Conservation (phyloP, 2,329 filamentous ascomycete genomes). For the Ustulina deusta region DNA sequence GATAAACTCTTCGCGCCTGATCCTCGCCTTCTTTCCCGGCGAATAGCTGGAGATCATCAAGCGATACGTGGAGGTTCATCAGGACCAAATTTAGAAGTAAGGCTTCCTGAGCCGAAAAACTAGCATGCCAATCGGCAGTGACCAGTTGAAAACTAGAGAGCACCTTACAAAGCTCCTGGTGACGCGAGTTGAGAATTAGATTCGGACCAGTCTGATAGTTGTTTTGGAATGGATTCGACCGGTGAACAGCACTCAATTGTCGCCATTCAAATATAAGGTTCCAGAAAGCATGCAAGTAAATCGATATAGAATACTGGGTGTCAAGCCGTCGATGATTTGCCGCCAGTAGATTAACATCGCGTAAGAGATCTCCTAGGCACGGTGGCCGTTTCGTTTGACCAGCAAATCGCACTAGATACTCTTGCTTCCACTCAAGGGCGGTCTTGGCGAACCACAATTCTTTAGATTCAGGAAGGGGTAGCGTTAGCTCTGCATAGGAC, state of each 20-base stretch:
- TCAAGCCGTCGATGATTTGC: slow-evolving; percentile 65
- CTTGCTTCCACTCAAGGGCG: slow-evolving; percentile 72
- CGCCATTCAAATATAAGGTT: slow-evolving; percentile 74
- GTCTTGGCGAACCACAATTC: slow-evolving; percentile 74
- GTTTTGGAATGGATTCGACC: slow-evolving; percentile 61
- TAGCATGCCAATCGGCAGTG: slow-evolving; percentile 58
- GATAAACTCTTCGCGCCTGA: slow-evolving; percentile 70
- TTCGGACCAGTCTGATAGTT: slow-evolving; percentile 56
- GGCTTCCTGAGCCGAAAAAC: slow-evolving; percentile 59
- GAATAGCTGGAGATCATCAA: slow-evolving; percentile 75
- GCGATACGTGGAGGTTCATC: slow-evolving; percentile 72
- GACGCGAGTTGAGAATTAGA: slow-evolving; percentile 65
- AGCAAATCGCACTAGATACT: slow-evolving; percentile 61
- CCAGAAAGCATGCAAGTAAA: slow-evolving; percentile 75
- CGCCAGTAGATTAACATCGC: slow-evolving; percentile 65
- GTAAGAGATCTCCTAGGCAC: slow-evolving; percentile 67
- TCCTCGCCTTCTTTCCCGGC: slow-evolving; percentile 75
- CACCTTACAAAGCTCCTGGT: slow-evolving; percentile 71
- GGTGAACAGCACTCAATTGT: slow-evolving; percentile 65
- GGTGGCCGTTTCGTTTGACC: slow-evolving; percentile 59
- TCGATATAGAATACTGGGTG: slow-evolving; percentile 65
- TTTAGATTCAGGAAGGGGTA: slow-evolving; percentile 72
- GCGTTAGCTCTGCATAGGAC: slow-evolving; percentile 75
- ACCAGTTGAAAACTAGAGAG: slow-evolving; percentile 62
- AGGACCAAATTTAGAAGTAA: slow-evolving; percentile 67